Evolutionary conservation across 176 grass and related monocot species (phyloP), one percentile per base, ranked within the genome.

Genomic region (Rhynchospora tenuis): DNA sequence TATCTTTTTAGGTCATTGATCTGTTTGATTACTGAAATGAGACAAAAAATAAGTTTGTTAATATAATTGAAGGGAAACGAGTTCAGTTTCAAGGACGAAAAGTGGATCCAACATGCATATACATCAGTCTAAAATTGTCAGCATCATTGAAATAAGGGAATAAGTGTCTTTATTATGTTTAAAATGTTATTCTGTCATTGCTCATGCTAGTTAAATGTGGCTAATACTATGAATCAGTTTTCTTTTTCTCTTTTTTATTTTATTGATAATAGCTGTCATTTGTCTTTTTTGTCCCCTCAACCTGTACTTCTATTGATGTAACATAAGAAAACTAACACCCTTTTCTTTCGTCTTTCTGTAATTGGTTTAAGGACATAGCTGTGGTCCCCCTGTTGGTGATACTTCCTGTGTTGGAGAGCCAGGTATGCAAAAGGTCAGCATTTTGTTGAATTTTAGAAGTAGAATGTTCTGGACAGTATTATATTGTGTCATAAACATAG

Each of bases 361-460:
- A 73, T 88, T 74, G 70, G 59, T 85, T 75, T 64, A 89, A 99
- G 96, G 96, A 99, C 83, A 99, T 99, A 62, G 96, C 96, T 31
- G 96, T 99, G 84, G 93, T 95, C 55, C 96, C 96, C 86, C 72
- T 99, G 59, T 82, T 99, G 81, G 96, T 99, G 73, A 95, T 99
- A 90, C 96, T 99, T 73, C 96, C 96, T 19, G 92, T 99, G 27
- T 76, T 99, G 64, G 96, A 99, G 89, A 99, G 84, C 91, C 96
- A 99, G 96, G 96, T 99, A 95, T 16, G 81, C 87, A 90, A 90
- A 89, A 91, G 87, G 86, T 94, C 85, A 88, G 89, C 86, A 68
- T 86, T 90, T 78, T 47, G 23, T 26, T 62, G 24, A 62, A 85
- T 52, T 74, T 68, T 66, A 60, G 44, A 38, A 4, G 33, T 4